These are phyloP conservation scores for Meyerozyma guilliermondii DNA, from an alignment of 1,139 yeast genomes.

Conservation along the genomic window DNA sequence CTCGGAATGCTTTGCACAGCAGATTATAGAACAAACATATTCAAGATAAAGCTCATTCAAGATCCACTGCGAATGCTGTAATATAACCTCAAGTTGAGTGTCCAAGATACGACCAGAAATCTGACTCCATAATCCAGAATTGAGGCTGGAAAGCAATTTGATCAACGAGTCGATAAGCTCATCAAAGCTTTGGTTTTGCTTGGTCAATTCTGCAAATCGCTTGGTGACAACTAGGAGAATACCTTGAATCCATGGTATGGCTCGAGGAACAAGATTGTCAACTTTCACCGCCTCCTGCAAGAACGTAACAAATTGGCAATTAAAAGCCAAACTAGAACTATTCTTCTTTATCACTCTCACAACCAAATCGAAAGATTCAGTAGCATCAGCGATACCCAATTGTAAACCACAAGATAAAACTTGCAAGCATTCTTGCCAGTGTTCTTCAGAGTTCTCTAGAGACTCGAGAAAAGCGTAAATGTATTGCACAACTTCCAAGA, in stretches of 20 bases:
- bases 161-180: conserved; percentile 17
- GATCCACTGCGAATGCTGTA: conserved; percentile 46
- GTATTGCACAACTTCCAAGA: not conserved
- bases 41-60: conserved; percentile 29
- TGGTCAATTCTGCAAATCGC: conserved; percentile 49
- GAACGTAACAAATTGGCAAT: not conserved
- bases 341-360: not conserved
- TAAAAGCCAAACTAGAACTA: not conserved
- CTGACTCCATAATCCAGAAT: conserved; percentile 41
- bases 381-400: not conserved
- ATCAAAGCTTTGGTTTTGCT: conserved; percentile 29
- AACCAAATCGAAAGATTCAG: not conserved
- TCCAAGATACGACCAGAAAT: conserved; percentile 38
- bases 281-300: not conserved
- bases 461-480: not conserved
- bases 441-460: not conserved
- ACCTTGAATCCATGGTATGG: conserved; percentile 40
- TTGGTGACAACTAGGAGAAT: conserved; percentile 58
- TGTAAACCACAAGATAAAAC: not conserved
- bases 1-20: conserved; percentile 28
- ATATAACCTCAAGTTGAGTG: conserved; percentile 63
- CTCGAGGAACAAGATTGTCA: not conserved
- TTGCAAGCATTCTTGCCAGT: not conserved
- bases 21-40: conserved; percentile 35
- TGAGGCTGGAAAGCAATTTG: conserved; percentile 7